Percentiles rank a stretch among this genome's conserved stretches.
Evolutionary conservation across 1,284 basidiomycete genomes (phyloP).

Genomic region (Puccinia hordei): DNA sequence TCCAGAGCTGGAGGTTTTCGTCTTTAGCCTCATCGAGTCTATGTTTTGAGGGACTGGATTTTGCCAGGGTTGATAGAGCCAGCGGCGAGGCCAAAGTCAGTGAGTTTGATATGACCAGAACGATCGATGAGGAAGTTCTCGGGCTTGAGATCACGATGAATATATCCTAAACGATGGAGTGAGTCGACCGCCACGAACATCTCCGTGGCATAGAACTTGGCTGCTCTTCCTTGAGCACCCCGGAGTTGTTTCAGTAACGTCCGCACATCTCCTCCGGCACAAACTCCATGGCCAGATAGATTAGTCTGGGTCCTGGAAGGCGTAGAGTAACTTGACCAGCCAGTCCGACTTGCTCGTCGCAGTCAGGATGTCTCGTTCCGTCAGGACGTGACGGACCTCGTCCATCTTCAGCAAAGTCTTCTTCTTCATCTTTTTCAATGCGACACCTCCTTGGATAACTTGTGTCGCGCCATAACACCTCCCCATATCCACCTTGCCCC

Average conservation of each 20-base stretch:
- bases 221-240: constrained; percentile 94
- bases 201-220: constrained; percentile 89
- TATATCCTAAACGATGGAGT: constrained; percentile 90
- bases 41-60: constrained; percentile 89
- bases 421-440: constrained; percentile 93
- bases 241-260: constrained; percentile 93
- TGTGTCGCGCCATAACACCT: constrained; percentile 88
- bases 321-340: constrained; percentile 87
- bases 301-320: constrained; percentile 86
- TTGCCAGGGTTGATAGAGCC: constrained; percentile 92
- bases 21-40: constrained; percentile 96
- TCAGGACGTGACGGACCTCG: constrained; percentile 90
- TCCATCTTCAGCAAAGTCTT: constrained; percentile 93
- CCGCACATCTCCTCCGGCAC: constrained; percentile 92
- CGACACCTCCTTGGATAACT: constrained; percentile 86
- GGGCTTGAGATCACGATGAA: constrained; percentile 62
- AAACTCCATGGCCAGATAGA: constrained; percentile 98
- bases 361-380: constrained; percentile 93
- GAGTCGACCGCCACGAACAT: constrained; percentile 92
- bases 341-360: constrained; percentile 86
- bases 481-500: constrained; percentile 94
- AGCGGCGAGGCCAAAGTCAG: constrained; percentile 96
- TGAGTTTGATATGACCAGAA: constrained; percentile 94
- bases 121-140: constrained; percentile 97
- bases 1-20: constrained; percentile 76